Conservation (phyloP, 257 asterid species). For the Jacaranda mimosifolia region DNA sequence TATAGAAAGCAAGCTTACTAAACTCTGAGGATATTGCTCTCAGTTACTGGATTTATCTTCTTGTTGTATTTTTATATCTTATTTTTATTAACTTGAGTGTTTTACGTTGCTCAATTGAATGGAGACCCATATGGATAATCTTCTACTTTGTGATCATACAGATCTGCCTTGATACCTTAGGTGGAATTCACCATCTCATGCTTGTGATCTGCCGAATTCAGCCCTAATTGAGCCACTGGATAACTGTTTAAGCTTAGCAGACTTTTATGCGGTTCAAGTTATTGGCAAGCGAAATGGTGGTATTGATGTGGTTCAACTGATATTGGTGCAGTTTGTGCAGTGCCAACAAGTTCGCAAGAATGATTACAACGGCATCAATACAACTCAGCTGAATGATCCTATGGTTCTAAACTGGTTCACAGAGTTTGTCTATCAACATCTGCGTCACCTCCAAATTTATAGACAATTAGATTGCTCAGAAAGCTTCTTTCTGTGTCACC, state of each 20-base stretch:
- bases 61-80: too few species aligned
- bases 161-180: too few species aligned
- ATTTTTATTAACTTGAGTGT: too few species aligned
- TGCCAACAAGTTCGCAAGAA: slow-evolving; percentile 47
- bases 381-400: slow-evolving; percentile 46
- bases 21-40: too few species aligned
- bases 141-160: too few species aligned
- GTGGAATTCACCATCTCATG: slow-evolving; percentile 7
- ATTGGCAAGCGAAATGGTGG: slow-evolving; percentile 98
- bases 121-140: too few species aligned
- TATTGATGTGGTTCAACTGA: slow-evolving; percentile 57
- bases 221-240: slow-evolving; percentile 69
- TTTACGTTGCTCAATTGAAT: too few species aligned
- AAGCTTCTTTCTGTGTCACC: slow-evolving; percentile 58
- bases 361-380: slow-evolving; percentile 38
- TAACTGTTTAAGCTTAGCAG: slow-evolving; percentile 92
- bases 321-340: slow-evolving; percentile 42
- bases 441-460: slow-evolving; percentile 58
- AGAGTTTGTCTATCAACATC: slow-evolving; percentile 44
- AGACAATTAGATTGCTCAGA: slow-evolving; percentile 51
- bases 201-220: too few species aligned
- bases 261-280: slow-evolving; percentile 91
- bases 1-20: too few species aligned
- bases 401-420: slow-evolving; percentile 50
- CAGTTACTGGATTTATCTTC: too few species aligned